Conservation (phyloP, 352 stramenopile genomes). For the Pythium apleroticum region DNA sequence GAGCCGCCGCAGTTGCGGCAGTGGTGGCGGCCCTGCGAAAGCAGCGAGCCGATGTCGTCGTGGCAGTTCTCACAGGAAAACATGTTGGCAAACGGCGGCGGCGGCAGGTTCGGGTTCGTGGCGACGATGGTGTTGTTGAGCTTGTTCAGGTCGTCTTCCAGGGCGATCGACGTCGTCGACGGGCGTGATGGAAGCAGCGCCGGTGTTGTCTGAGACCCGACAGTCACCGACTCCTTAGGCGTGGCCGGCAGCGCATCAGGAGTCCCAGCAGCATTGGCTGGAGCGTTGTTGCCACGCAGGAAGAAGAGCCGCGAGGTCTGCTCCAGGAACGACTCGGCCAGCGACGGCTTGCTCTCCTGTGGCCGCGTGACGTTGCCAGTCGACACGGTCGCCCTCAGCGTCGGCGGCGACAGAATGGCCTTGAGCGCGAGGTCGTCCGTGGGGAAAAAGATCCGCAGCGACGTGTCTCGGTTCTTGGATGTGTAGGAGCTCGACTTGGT, state of each 20-base stretch:
- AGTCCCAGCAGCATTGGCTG: background rate
- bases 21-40: slow-evolving; percentile 71
- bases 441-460: slow-evolving; percentile 53
- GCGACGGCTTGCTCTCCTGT: slow-evolving; percentile 2
- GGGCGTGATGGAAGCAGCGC: background rate
- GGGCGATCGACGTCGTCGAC: slow-evolving; percentile 26
- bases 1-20: slow-evolving; percentile 81
- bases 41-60: slow-evolving; percentile 69
- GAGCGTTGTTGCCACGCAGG: slow-evolving; percentile 10
- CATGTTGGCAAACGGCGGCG: slow-evolving; percentile 77
- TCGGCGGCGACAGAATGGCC: slow-evolving; percentile 51
- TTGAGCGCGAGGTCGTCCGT: slow-evolving; percentile 55
- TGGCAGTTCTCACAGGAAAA: slow-evolving; percentile 71
- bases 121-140: slow-evolving; percentile 44
- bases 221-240: background rate
- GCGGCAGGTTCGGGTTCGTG: slow-evolving; percentile 52
- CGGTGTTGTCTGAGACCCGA: background rate
- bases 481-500: slow-evolving; percentile 18
- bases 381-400: slow-evolving; percentile 6
- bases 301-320: slow-evolving; percentile 27
- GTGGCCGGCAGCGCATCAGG: background rate
- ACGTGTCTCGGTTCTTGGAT: background rate
- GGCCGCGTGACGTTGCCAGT: background rate
- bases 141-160: slow-evolving; percentile 49
- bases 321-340: slow-evolving; percentile 26